phyloP scores from a whole-genome alignment of 306 rosid species.

The Sophora flavescens region DNA sequence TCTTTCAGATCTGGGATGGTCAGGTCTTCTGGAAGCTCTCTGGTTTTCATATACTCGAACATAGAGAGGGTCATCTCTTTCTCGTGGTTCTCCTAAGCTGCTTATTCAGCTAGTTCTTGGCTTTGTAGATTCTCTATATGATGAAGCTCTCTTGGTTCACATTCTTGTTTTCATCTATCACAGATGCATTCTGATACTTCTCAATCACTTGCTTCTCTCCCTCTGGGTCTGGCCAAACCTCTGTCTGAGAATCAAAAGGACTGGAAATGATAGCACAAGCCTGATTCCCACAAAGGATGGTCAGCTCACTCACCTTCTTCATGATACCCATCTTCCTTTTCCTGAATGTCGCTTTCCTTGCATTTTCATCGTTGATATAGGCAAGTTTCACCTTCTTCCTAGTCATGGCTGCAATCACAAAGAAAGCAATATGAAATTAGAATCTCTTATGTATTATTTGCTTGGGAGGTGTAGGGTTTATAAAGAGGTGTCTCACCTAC shows the following conservation, averaged over 20 bases:
- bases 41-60: slow-evolving; percentile 31
- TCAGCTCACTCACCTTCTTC: slow-evolving; percentile 58
- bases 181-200: not conserved
- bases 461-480: not conserved
- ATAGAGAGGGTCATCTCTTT: too few species aligned
- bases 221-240: slow-evolving; percentile 58
- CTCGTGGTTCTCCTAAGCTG: slow-evolving; percentile 27
- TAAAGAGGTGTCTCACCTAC: not conserved
- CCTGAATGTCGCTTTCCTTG: slow-evolving; percentile 59
- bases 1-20: slow-evolving; percentile 44
- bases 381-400: slow-evolving; percentile 58
- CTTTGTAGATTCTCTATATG: slow-evolving; percentile 36
- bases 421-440: not conserved
- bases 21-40: slow-evolving; percentile 24
- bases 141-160: slow-evolving; percentile 45
- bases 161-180: slow-evolving; percentile 39
- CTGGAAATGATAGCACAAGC: slow-evolving; percentile 65
- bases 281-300: slow-evolving; percentile 63
- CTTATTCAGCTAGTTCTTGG: slow-evolving; percentile 33
- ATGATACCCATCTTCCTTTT: slow-evolving; percentile 63
- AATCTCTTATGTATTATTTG: not conserved
- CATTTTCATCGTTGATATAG: slow-evolving; percentile 47
- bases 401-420: slow-evolving; percentile 47
- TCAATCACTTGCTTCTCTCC: slow-evolving; percentile 25
- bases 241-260: slow-evolving; percentile 55